These are phyloP conservation scores for Ascosphaera apis DNA, from an alignment of 2,329 filamentous ascomycete species.

Conservation along the genomic window DNA sequence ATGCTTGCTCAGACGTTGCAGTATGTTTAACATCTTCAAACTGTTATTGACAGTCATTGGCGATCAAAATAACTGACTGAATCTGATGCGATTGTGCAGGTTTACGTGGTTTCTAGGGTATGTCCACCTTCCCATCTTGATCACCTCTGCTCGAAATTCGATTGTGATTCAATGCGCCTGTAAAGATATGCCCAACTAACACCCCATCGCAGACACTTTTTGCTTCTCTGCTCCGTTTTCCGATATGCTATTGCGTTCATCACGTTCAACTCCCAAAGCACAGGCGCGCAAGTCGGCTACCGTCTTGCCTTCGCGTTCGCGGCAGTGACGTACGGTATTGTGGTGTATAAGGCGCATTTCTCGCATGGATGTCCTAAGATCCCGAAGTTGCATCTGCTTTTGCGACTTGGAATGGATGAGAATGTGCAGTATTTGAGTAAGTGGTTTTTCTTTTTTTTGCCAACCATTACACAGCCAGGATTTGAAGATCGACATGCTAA, in stretches of 20 bases:
- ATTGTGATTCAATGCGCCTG: constrained; percentile 2
- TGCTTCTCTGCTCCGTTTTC: constrained; percentile 57
- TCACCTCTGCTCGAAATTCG: constrained; percentile 2
- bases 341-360: constrained; percentile 93
- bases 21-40: constrained; percentile 38
- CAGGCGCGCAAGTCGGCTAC: constrained; percentile 63
- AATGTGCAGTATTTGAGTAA: constrained; percentile 93
- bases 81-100: constrained; percentile 12
- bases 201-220: constrained; percentile 43
- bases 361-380: constrained; percentile 52
- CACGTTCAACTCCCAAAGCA: constrained; percentile 63
- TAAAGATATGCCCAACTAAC: neutral
- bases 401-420: constrained; percentile 61
- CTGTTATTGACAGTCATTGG: neutral
- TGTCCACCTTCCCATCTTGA: constrained; percentile 17
- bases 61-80: constrained; percentile 4
- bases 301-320: constrained; percentile 76
- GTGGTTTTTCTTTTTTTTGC: constrained; percentile 12
- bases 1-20: constrained; percentile 73
- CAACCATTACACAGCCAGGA: neutral
- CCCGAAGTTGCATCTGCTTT: constrained; percentile 34
- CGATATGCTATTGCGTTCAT: constrained; percentile 73
- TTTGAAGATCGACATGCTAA: neutral
- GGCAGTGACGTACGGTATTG: constrained; percentile 84
- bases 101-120: constrained; percentile 66